Evolutionary conservation across 2,329 filamentous ascomycete genomes (phyloP), one percentile per base, ranked within the genome.

Genomic region (Penicillium sp.): DNA sequence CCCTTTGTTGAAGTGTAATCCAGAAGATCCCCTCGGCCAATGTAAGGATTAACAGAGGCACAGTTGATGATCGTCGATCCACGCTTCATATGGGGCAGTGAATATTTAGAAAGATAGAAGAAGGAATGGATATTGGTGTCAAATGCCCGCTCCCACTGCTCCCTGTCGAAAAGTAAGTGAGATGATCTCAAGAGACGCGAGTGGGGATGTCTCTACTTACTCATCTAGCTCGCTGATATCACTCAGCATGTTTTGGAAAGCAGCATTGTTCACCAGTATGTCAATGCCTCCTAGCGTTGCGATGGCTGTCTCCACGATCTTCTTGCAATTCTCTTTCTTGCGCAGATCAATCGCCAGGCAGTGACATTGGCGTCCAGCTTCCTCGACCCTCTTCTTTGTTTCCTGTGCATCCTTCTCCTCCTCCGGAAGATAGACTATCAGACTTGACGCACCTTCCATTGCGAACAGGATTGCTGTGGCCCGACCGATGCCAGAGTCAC

Each of bases 61-160:
- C 87, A 89, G 71, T 91, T 93, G 75, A 94, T 88, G 62, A 94
- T 88, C 17, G 80, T 81, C 40, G 80, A 76, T 23, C 87, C 87
- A n/a, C 65, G 63, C 58, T 79, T 78, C 80, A 93, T 85, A 65
- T 90, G 83, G 1, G 80, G 81, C 8, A 93, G 73, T 9, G 76
- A 68, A 58, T 90, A 87, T 64, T 93, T 93, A 45, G 86, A 77
- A 23, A 91, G 73, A 69, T 82, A 91, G 73, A 89, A 93, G 71
- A 81, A 84, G 3, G 84, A 78, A 64, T 91, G 84, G 57, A 93
- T 89, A 69, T 93, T 94, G 33, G 81, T 86, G 65, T 87, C 75
- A 68, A 94, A 91, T 0, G 86, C 91, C 43, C 81, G 73, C 36
- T 83, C 56, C 86, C 86, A 93, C 69, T 93, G 86, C 4, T 87